These are phyloP conservation scores for Anthracocystis walkeri DNA, from an alignment of 1,284 basidiomycete genomes.

Conservation along the genomic window DNA sequence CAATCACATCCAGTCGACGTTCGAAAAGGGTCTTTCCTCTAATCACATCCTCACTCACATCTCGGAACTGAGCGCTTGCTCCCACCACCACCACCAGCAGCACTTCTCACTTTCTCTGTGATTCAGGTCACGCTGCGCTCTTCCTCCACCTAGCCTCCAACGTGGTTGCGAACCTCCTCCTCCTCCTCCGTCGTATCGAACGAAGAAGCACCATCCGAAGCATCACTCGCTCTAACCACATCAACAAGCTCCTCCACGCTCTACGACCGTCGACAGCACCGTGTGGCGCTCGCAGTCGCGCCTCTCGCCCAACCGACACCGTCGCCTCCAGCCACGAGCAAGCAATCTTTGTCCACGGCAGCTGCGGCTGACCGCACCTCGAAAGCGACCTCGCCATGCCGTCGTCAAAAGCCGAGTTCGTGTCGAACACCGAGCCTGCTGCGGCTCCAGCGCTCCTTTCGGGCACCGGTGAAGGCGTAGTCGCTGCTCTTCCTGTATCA, in stretches of 20 bases:
- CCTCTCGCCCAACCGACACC: neutral
- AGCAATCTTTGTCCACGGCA: neutral
- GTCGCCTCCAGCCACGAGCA: neutral
- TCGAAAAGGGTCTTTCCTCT: neutral
- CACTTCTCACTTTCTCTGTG: too few species aligned
- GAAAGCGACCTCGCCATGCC: slow-evolving; percentile 8
- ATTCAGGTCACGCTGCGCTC: too few species aligned
- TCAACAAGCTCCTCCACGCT: too few species aligned
- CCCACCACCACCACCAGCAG: too few species aligned
- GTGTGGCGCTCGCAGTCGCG: neutral
- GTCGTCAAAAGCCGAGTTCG: slow-evolving; percentile 37
- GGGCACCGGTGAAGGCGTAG: neutral
- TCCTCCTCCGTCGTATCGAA: too few species aligned
- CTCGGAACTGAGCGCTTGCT: neutral
- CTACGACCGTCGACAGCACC: too few species aligned
- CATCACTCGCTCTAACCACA: too few species aligned
- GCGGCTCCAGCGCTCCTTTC: slow-evolving; percentile 12
- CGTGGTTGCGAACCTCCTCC: too few species aligned
- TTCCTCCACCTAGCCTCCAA: too few species aligned
- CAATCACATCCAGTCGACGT: neutral
- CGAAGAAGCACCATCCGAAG: too few species aligned
- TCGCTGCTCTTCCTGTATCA: neutral
- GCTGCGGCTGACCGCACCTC: neutral
- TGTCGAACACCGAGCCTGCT: slow-evolving; percentile 6
- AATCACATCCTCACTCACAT: neutral